These are phyloP conservation scores for Lomentospora prolificans DNA, from an alignment of 2,329 filamentous ascomycete genomes.

Conservation along the genomic window DNA sequence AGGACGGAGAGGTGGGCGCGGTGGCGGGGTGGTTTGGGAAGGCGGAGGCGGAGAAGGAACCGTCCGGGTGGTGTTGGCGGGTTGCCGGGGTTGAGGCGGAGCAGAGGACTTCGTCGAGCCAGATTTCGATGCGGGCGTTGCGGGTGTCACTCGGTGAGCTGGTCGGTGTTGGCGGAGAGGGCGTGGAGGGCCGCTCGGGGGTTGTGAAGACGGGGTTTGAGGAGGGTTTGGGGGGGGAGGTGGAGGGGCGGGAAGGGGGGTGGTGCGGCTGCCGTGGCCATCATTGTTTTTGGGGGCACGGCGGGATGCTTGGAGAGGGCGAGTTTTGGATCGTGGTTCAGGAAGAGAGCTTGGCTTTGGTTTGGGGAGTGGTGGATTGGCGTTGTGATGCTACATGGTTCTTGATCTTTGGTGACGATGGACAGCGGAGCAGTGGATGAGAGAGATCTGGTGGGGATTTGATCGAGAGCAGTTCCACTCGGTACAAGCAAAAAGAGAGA, in stretches of 20 bases:
- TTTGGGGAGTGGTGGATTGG: no score
- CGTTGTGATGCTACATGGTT: neutral
- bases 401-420: no score
- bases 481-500: no score
- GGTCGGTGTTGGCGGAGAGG: neutral
- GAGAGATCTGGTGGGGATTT: no score
- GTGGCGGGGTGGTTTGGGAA: conserved; percentile 21
- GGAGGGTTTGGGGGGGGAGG: neutral
- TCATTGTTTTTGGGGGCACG: neutral
- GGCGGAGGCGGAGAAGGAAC: conserved; percentile 22
- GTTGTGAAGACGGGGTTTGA: neutral
- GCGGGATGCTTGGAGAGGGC: neutral
- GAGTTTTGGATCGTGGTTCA: neutral
- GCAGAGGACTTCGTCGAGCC: conserved; percentile 38
- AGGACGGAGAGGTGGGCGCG: conserved; percentile 16
- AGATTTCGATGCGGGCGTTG: conserved; percentile 35
- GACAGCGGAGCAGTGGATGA: no score
- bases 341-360: neutral
- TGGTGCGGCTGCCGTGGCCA: neutral
- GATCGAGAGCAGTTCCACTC: no score
- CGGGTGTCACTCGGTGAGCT: conserved; percentile 11
- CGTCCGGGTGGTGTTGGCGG: conserved; percentile 18
- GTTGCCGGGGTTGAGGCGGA: conserved; percentile 21
- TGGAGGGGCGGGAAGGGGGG: neutral
- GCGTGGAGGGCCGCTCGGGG: neutral